These are phyloP conservation scores for Wickerhamiella spandovensis DNA, from an alignment of 805 yeast species.

Conservation along the genomic window DNA sequence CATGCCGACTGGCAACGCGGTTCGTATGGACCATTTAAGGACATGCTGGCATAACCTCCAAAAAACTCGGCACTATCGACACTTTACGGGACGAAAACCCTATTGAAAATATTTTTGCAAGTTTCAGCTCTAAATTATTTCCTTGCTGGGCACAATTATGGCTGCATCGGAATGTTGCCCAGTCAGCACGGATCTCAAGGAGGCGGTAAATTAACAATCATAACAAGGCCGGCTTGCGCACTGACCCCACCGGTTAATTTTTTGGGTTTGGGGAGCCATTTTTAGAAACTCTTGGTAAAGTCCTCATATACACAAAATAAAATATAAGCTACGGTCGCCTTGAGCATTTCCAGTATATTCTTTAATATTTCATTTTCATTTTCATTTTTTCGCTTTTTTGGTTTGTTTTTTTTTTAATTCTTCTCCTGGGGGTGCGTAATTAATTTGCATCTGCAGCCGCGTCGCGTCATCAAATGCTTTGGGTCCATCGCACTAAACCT, in stretches of 20 bases:
- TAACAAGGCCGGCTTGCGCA: background rate
- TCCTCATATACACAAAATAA: too few relatives aligned
- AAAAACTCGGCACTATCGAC: background rate
- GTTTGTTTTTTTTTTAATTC: background rate
- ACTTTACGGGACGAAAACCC: background rate
- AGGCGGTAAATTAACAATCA: background rate
- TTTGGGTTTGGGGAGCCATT: background rate
- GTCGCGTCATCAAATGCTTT: conserved; percentile 37
- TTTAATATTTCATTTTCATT: background rate
- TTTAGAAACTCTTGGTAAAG: background rate
- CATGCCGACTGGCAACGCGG: background rate
- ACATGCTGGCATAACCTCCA: too few relatives aligned
- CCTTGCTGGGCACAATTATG: background rate
- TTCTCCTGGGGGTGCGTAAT: too few relatives aligned
- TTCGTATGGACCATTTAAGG: background rate
- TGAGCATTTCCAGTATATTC: background rate
- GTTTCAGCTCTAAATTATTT: too few relatives aligned
- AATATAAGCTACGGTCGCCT: too few relatives aligned
- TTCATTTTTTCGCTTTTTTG: background rate
- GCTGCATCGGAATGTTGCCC: background rate
- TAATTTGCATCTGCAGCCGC: background rate
- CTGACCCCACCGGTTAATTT: background rate
- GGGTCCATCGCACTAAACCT: conserved; percentile 96
- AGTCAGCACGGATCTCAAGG: background rate
- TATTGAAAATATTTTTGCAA: too few relatives aligned